A percentile compares a stretch with the other conserved stretches of the same genome.
Conservation (phyloP, 495 filamentous ascomycete genomes). For the Penicillium argentinense region DNA sequence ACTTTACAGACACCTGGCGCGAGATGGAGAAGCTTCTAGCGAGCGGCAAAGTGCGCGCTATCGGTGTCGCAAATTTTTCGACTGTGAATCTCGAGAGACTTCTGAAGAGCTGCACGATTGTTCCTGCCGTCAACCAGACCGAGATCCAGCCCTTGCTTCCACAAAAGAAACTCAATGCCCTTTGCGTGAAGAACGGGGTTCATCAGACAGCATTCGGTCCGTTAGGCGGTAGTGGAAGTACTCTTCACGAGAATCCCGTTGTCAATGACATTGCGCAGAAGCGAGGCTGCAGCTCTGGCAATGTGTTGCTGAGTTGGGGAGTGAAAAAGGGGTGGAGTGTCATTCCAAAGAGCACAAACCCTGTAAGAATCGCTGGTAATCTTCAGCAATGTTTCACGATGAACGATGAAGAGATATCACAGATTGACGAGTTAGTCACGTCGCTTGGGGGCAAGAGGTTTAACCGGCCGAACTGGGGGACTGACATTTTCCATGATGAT, state of each 20-base stretch:
- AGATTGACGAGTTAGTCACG: constrained; percentile 43
- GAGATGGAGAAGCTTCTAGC: constrained; percentile 59
- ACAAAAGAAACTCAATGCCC: constrained; percentile 54
- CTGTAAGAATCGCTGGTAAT: constrained; percentile 48
- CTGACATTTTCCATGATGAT: constrained; percentile 29
- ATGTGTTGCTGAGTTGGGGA: constrained; percentile 61
- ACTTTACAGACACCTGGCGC: constrained; percentile 42
- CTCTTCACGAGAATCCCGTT: constrained; percentile 54
- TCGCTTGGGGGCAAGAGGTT: constrained; percentile 24
- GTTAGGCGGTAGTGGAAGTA: constrained; percentile 49
- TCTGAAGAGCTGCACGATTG: constrained; percentile 47
- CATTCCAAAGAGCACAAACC: constrained; percentile 59
- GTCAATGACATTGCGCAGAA: constrained; percentile 51
- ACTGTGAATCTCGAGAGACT: constrained; percentile 43
- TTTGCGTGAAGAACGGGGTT: constrained; percentile 51
- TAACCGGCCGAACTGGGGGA: constrained; percentile 31
- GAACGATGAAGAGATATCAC: constrained; percentile 45
- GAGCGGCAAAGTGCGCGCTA: constrained; percentile 54
- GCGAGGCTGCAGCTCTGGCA: constrained; percentile 56
- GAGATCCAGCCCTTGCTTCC: constrained; percentile 58
- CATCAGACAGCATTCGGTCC: constrained; percentile 65
- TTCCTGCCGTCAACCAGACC: constrained; percentile 62
- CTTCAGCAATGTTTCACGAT: constrained; percentile 54
- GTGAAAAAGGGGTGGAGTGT: constrained; percentile 57
- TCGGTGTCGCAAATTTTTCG: constrained; percentile 58